These are phyloP conservation scores for Neospermospora avenae DNA, from an alignment of 2,329 filamentous ascomycete genomes.

Conservation along the genomic window DNA sequence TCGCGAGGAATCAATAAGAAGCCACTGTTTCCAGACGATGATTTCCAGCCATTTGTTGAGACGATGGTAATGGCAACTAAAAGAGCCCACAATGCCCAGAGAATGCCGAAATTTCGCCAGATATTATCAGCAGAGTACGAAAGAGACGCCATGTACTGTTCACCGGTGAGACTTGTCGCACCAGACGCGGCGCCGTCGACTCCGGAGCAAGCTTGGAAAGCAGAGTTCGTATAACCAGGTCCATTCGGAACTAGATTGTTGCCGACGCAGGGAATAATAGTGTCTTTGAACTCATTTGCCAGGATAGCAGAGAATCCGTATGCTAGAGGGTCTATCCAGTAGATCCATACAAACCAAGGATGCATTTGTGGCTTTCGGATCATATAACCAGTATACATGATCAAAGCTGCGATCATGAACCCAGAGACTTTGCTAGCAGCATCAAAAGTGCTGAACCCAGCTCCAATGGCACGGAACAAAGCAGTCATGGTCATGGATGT, in stretches of 20 bases:
- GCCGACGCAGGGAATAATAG: slow-evolving; percentile 50
- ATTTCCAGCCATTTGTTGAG: slow-evolving; percentile 55
- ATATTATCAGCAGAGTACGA: slow-evolving; percentile 50
- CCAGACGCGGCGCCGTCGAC: slow-evolving; percentile 53
- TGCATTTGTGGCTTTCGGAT: slow-evolving; percentile 61
- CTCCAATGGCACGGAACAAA: slow-evolving; percentile 54
- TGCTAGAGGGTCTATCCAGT: slow-evolving; percentile 61
- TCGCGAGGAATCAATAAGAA: slow-evolving; percentile 62
- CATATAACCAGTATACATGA: slow-evolving; percentile 64
- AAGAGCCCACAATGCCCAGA: slow-evolving; percentile 60
- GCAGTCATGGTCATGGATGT: slow-evolving; percentile 57
- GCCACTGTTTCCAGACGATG: slow-evolving; percentile 48
- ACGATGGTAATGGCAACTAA: slow-evolving; percentile 56
- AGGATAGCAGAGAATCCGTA: slow-evolving; percentile 69
- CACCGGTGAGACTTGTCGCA: slow-evolving; percentile 48
- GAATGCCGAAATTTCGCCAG: slow-evolving; percentile 59
- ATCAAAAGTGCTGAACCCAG: slow-evolving; percentile 54
- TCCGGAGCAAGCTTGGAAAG: slow-evolving; percentile 52
- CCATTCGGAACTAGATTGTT: slow-evolving; percentile 50
- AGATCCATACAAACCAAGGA: slow-evolving; percentile 60
- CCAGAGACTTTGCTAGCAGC: slow-evolving; percentile 56
- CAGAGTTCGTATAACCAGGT: slow-evolving; percentile 42
- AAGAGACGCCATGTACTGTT: slow-evolving; percentile 54
- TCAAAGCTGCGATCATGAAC: slow-evolving; percentile 46
- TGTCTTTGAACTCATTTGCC: slow-evolving; percentile 64